Conservation (phyloP, 2,329 filamentous ascomycete species). For the Furcasterigmium furcatum region DNA sequence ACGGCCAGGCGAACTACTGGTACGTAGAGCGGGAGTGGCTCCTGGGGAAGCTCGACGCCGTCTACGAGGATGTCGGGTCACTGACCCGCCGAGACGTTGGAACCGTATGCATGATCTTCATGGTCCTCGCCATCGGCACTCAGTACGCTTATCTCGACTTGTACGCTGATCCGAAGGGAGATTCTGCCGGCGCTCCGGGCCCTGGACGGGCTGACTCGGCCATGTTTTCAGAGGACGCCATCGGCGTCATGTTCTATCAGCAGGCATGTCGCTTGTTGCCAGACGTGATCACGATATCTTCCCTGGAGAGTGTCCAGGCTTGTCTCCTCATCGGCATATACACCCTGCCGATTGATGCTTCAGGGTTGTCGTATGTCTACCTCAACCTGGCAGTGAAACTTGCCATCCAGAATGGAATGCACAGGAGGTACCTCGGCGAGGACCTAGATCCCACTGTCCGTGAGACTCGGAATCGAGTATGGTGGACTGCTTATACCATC, state of each 20-base stretch:
- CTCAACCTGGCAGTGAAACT: conserved; percentile 53
- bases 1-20: conserved; percentile 45
- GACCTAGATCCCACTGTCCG: conserved; percentile 42
- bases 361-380: conserved; percentile 54
- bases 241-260: conserved; percentile 54
- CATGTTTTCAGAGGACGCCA: conserved; percentile 44
- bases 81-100: conserved; percentile 36
- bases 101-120: conserved; percentile 40
- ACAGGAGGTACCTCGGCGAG: conserved; percentile 44
- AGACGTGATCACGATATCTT: conserved; percentile 53
- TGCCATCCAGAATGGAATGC: conserved; percentile 59
- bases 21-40: conserved; percentile 44
- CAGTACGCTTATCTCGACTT: conserved; percentile 47
- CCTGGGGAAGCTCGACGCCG: conserved; percentile 30
- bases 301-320: conserved; percentile 55
- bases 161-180: conserved; percentile 11
- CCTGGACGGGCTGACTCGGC: no score
- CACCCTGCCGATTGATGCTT: conserved; percentile 51
- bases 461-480: conserved; percentile 52
- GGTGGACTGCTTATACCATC: conserved; percentile 55
- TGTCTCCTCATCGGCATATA: conserved; percentile 55
- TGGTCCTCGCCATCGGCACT: conserved; percentile 47
- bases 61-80: conserved; percentile 34
- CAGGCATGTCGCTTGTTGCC: conserved; percentile 51
- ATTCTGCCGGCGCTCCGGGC: neutral